Evolutionary conservation across 805 yeast species (phyloP), one percentile per base, ranked within the genome.

Genomic region (Ogataea thermomethanolica): DNA sequence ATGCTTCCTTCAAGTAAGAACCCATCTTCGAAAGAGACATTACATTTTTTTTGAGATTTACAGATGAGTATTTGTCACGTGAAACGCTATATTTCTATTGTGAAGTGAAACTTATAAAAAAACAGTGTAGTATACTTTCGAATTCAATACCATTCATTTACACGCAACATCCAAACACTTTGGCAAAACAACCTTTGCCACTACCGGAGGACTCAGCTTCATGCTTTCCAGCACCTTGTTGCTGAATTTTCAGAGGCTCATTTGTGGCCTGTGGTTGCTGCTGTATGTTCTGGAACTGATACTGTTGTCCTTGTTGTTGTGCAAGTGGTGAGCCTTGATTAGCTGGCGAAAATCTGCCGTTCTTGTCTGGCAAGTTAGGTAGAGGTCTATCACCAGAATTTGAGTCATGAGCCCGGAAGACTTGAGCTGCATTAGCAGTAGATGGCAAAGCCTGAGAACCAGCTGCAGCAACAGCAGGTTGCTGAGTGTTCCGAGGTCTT

Each of bases 1-100:
- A 67, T 17, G 83, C 73, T 64, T 91, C 99, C 56, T 67, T 76
- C 30, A 71, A 70, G 59, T 78, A 85, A 10, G 67, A 46, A 27
- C 35, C 39, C 28, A 39, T 33, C 23, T 29, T 38, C 3, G 27
- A 35, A n/a, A 35, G 13, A 8, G 14, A 13, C 32, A 35, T 35
- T 14, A 13, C 31, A 12, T 31, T 20, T 30, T 17, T 30, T 30
- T 30, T 20, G 12, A 8, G 7, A 12, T 15, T 20, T 30, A 26
- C 22, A 29, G 25, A 38, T 29, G 29, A 25, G 22, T 21, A 20
- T 9, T 33, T 14, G 30, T 35, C 36, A 32, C 36, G 36, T 38
- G 40, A 37, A 30, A 30, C 33, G 17, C 21, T 27, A 9, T 21
- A 37, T 37, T 31, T 32, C 35, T 32, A 32, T n/a, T 33, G 17